A percentile compares a stretch with the other conserved stretches of the same genome.
Conservation (phyloP, 768 basidiomycete species). For the Crassisporium funariophilum region DNA sequence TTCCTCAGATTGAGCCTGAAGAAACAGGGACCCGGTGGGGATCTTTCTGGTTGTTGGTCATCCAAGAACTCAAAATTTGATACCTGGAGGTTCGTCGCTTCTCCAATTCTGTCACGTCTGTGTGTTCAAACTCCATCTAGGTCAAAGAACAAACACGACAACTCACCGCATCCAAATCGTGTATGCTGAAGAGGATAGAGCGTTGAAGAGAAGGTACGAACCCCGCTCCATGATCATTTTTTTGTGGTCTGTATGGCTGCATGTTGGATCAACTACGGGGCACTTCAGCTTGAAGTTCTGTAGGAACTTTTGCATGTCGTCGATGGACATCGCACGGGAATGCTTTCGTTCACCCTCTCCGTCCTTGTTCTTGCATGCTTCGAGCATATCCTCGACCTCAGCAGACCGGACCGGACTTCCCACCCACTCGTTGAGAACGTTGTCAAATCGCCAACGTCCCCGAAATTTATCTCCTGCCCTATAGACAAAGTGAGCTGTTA, state of each 20-base stretch:
- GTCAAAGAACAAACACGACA: too few relatives aligned
- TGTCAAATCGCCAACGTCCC: slow-evolving; percentile 21
- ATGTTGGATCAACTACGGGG: neutral
- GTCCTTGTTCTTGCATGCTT: slow-evolving; percentile 22
- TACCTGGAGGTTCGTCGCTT: neutral
- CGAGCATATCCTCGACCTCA: slow-evolving; percentile 21
- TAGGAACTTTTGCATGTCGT: slow-evolving; percentile 18
- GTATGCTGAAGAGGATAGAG: slow-evolving; percentile 14
- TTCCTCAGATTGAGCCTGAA: slow-evolving; percentile 10
- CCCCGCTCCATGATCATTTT: neutral
- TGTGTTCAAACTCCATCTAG: neutral
- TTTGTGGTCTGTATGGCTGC: neutral
- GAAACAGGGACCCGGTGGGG: neutral
- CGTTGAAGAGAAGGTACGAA: slow-evolving; percentile 16
- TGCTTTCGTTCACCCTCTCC: slow-evolving; percentile 19
- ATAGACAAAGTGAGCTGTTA: neutral
- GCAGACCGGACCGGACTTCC: slow-evolving; percentile 27
- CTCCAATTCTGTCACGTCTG: neutral
- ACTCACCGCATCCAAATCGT: slow-evolving; percentile 19
- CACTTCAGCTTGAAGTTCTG: slow-evolving; percentile 7
- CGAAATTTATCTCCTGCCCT: slow-evolving; percentile 22
- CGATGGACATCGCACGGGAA: slow-evolving; percentile 22
- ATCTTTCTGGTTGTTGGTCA: neutral
- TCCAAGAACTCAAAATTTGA: slow-evolving; percentile 5
- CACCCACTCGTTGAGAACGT: slow-evolving; percentile 10